A percentile compares a stretch with the other conserved stretches of the same genome.
Evolutionary conservation across 2,329 filamentous ascomycete genomes (phyloP).

Genomic region (Pezicula radicicola): DNA sequence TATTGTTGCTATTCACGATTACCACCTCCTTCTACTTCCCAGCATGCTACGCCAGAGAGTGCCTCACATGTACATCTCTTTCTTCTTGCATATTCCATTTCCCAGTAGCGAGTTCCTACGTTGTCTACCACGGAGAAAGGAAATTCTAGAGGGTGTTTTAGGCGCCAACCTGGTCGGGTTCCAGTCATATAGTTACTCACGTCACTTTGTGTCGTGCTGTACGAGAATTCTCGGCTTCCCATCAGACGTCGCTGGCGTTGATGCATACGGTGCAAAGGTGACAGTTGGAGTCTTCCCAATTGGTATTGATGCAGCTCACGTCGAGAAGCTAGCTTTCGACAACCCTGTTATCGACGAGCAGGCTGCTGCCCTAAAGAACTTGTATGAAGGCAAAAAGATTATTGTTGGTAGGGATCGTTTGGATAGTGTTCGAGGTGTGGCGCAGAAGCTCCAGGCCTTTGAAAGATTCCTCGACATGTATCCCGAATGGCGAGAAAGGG

Average conservation of each 20-base stretch:
- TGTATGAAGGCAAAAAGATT: constrained; percentile 89
- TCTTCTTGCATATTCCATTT: constrained; percentile 92
- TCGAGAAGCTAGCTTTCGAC: constrained; percentile 72
- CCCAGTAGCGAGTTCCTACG: constrained; percentile 94
- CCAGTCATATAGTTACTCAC: constrained; percentile 92
- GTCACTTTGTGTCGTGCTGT: constrained; percentile 93
- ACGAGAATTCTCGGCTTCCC: constrained; percentile 88
- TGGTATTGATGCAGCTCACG: constrained; percentile 83
- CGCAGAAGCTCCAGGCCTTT: constrained; percentile 89
- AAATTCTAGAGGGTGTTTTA: constrained; percentile 84
- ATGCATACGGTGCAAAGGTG: constrained; percentile 84
- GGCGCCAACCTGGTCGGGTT: constrained; percentile 93
- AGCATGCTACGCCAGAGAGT: constrained; percentile 82
- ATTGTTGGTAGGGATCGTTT: constrained; percentile 94
- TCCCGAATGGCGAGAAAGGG: constrained; percentile 82
- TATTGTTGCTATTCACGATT: constrained; percentile 90
- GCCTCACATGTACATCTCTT: constrained; percentile 88
- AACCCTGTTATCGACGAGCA: constrained; percentile 68
- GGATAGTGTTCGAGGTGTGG: constrained; percentile 87
- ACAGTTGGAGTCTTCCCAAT: constrained; percentile 94
- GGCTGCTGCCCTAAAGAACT: constrained; percentile 65
- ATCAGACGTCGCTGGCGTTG: constrained; percentile 79
- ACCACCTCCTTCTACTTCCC: constrained; percentile 86
- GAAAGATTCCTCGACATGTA: constrained; percentile 94
- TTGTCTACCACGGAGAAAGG: constrained; percentile 83